Evolutionary conservation across 148 eudicot genomes (phyloP).

Genomic region (Diospyros kaki): DNA sequence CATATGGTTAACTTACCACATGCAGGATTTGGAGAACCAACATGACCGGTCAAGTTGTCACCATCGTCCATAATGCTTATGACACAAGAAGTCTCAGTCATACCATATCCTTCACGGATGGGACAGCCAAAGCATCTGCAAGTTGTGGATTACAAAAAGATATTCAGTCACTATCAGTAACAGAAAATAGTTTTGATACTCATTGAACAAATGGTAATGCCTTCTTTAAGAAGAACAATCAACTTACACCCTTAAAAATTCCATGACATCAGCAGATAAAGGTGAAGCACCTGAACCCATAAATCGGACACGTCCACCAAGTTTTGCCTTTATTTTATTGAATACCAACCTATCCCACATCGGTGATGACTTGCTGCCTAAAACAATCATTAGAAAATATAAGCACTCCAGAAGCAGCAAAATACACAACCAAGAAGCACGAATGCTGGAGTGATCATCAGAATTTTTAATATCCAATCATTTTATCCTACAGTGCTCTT

Average conservation of each 20-base stretch:
- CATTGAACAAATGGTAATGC: neutral
- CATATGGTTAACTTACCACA: constrained; percentile 58
- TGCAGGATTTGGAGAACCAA: constrained; percentile 90
- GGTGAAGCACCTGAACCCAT: constrained; percentile 97
- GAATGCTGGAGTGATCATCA: neutral
- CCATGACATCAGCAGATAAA: constrained; percentile 86
- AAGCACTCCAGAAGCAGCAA: neutral
- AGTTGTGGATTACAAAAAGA: constrained; percentile 5
- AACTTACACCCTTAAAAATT: constrained; percentile 84
- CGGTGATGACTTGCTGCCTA: constrained; percentile 76
- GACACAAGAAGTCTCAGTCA: constrained; percentile 97
- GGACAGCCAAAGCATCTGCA: constrained; percentile 88
- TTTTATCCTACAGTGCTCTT: neutral
- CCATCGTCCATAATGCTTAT: constrained; percentile 70
- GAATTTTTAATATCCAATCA: neutral
- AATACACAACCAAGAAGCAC: neutral
- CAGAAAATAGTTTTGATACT: neutral
- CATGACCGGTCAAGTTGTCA: constrained; percentile 81
- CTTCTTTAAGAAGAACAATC: neutral
- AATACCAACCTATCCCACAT: constrained; percentile 94
- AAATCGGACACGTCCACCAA: constrained; percentile 89
- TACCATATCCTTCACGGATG: constrained; percentile 90
- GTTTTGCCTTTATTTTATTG: constrained; percentile 88
- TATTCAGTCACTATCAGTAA: neutral
- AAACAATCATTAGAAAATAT: neutral